Conservation (phyloP, 2,329 filamentous ascomycete genomes). For the Aspergillus pseudoviridinutans region DNA sequence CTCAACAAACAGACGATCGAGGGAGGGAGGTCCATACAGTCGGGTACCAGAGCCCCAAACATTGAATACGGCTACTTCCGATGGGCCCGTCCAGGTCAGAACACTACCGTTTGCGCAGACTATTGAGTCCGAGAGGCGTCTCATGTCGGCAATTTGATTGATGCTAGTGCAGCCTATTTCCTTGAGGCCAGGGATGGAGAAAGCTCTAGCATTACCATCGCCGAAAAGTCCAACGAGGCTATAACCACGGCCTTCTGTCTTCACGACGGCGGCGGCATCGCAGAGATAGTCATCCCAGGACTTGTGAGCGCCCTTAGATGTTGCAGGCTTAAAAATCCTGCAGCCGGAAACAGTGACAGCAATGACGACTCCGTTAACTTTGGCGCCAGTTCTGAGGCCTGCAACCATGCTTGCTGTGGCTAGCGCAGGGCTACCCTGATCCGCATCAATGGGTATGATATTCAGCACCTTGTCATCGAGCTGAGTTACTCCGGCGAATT, state of each 20-base stretch:
- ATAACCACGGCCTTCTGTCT: constrained; percentile 69
- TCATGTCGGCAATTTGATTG: constrained; percentile 64
- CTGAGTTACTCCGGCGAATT: constrained; percentile 63
- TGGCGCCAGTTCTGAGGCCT: constrained; percentile 68
- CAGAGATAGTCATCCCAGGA: constrained; percentile 81
- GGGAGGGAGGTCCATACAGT: constrained; percentile 47
- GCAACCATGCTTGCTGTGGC: constrained; percentile 73
- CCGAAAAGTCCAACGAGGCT: constrained; percentile 82
- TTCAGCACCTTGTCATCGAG: constrained; percentile 69
- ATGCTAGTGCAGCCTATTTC: constrained; percentile 71
- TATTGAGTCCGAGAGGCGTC: constrained; percentile 63
- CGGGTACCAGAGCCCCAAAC: constrained; percentile 73
- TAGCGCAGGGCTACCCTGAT: constrained; percentile 69
- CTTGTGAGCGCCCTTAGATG: constrained; percentile 85
- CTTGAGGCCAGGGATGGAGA: constrained; percentile 80
- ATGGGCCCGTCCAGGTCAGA: constrained; percentile 83
- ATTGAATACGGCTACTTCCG: constrained; percentile 77
- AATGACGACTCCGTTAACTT: constrained; percentile 75
- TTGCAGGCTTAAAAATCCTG: constrained; percentile 83
- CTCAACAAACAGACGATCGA: not conserved
- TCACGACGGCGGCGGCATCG: constrained; percentile 72
- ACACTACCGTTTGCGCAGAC: constrained; percentile 78
- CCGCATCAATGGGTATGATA: constrained; percentile 73
- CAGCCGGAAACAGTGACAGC: constrained; percentile 70
- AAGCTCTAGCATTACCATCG: constrained; percentile 74